Evolutionary conservation across 352 stramenopile genomes (phyloP).

Genomic region (Phytophthora pseudosyringae): DNA sequence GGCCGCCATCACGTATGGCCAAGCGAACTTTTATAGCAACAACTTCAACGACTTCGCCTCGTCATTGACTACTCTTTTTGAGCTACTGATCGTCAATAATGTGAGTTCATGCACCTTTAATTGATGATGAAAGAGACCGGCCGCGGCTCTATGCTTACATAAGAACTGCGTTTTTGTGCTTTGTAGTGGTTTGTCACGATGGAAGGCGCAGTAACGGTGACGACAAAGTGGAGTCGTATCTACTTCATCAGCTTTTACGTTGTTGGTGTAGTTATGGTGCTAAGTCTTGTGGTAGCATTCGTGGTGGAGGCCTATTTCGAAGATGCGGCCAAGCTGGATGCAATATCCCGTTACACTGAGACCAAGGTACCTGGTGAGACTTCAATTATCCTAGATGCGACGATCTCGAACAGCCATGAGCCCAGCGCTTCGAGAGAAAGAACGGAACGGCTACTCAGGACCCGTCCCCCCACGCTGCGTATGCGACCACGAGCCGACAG

Average conservation of each 20-base stretch:
- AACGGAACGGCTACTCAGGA: background rate
- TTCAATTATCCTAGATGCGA: background rate
- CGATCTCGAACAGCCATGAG: background rate
- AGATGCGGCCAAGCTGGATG: conserved; percentile 1
- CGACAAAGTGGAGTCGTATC: conserved; percentile 4
- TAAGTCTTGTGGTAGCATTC: background rate
- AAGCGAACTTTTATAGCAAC: conserved; percentile 3
- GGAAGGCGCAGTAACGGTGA: conserved; percentile 2
- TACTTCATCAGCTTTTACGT: conserved; percentile 2
- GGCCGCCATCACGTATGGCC: conserved; percentile 2
- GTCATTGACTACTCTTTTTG: background rate
- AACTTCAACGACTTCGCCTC: conserved; percentile 2
- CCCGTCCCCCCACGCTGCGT: background rate
- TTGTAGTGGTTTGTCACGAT: conserved; percentile 1
- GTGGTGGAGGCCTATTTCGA: conserved; percentile 2
- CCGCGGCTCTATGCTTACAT: background rate
- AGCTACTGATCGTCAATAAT: conserved; percentile 6
- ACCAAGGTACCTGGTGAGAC: background rate
- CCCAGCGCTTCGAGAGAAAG: background rate
- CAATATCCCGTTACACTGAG: background rate
- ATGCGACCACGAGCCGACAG: background rate
- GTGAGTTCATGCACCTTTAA: background rate
- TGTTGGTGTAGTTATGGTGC: conserved; percentile 1
- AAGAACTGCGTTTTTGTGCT: background rate
- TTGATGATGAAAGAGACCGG: too few species aligned